Evolutionary conservation across 768 basidiomycete genomes (phyloP), one percentile per base, ranked within the genome.

Genomic region (Boletus sp.): DNA sequence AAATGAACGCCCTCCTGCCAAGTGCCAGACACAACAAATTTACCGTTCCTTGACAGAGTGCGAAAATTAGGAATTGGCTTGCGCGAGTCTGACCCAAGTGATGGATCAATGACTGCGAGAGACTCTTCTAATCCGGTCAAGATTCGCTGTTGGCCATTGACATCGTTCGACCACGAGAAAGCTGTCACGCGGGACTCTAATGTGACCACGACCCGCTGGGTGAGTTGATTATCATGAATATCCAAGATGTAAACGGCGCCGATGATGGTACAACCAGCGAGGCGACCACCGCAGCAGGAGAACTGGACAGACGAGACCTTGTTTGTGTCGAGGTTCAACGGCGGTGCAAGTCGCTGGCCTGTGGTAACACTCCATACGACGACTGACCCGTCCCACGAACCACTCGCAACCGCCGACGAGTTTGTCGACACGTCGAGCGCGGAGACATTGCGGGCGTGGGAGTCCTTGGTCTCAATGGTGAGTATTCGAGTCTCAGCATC

Each of bases 1-100:
- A 57, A 57, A 25, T 42, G 47, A 32, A 50, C 32, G 1, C 47
- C 54, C 19, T 29, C 35, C 6, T 45, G 30, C 37, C 9, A 23
- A 29, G 29, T 30, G 8, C 42, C 33, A n/a, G 47, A 49, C 10
- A 56, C 56, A 0, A 57, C 19, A 19, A 57, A 57, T n/a, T 48
- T 57, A 0, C 47, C 53, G 13, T 55, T 55, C 13, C 23, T 33
- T 10, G 55, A 50, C 13, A 55, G 21, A n/a, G 14, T 0, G 14
- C 35, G 53, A 21, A 55, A 44, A 38, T 47, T 8, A 10, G 35
- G 41, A 11, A 48, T 34, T 17, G 33, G 34, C 10, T 29, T 42
- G 17, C 34, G 50, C 17, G 40, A 37, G 19, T 13, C 8, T 1
- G 40, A 17, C 17, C 27, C 45, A n/a, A 23, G 25, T n/a, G 15